A percentile compares a stretch with the other conserved stretches of the same genome.
Conservation (phyloP, 176 grass and related monocot genomes). For the Typha latifolia region DNA sequence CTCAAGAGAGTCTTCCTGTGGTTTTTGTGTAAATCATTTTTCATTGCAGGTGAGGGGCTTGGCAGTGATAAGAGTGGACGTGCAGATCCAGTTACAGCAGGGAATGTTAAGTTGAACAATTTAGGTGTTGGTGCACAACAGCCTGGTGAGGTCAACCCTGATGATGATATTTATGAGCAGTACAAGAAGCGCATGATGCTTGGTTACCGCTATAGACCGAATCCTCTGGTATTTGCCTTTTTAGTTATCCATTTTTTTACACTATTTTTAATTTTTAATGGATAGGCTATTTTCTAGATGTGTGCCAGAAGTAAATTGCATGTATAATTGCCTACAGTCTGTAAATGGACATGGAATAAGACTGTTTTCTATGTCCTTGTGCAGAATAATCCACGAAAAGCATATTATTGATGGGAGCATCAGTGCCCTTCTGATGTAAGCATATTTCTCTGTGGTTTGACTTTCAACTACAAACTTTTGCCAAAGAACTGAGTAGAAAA, state of each 20-base stretch:
- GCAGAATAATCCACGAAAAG: slow-evolving; percentile 85
- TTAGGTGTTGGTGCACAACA: slow-evolving; percentile 82
- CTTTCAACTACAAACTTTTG: too few relatives aligned
- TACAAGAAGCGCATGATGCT: slow-evolving; percentile 99
- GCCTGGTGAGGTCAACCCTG: slow-evolving; percentile 58
- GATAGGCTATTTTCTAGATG: not conserved
- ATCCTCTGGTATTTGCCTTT: slow-evolving; percentile 57
- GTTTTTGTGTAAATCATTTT: not conserved
- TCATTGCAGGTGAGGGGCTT: slow-evolving; percentile 84
- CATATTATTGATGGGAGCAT: slow-evolving; percentile 50
- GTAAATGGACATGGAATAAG: not conserved
- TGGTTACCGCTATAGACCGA: slow-evolving; percentile 81
- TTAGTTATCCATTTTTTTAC: not conserved
- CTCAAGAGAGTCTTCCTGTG: not conserved
- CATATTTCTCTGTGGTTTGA: too few relatives aligned
- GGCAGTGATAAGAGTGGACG: slow-evolving; percentile 79
- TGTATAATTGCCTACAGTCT: slow-evolving; percentile 6
- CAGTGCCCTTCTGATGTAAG: too few relatives aligned
- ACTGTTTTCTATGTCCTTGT: slow-evolving; percentile 6
- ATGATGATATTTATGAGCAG: slow-evolving; percentile 99
- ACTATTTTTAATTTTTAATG: not conserved
- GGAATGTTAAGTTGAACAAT: slow-evolving; percentile 78
- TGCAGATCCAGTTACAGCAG: slow-evolving; percentile 82
- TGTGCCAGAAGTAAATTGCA: not conserved
- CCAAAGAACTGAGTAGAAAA: too few relatives aligned